phyloP scores from a whole-genome alignment of 495 filamentous ascomycete genomes.

The Hypomontagnella submonticulosa region DNA sequence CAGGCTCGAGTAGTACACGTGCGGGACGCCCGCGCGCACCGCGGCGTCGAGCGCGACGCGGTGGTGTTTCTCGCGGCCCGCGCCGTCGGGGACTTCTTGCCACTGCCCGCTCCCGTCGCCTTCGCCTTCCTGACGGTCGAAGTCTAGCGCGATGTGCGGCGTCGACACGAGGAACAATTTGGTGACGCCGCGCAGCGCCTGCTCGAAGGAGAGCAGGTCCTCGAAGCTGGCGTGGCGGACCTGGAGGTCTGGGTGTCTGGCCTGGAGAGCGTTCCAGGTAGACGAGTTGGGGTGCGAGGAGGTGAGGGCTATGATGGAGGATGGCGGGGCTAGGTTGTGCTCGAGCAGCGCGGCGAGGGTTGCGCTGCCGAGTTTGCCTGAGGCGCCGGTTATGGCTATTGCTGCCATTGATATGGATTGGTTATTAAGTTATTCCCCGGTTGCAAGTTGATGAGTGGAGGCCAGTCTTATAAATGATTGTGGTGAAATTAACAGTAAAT shows the following conservation, averaged over 20 bases:
- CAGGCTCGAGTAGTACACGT: conserved; percentile 76
- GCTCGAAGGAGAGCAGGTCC: conserved; percentile 44
- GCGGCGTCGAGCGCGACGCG: conserved; percentile 68
- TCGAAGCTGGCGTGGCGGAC: conserved; percentile 60
- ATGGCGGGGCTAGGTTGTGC: conserved; percentile 46
- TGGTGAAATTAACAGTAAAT: background rate
- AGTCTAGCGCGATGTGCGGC: conserved; percentile 43
- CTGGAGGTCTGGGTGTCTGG: conserved; percentile 47
- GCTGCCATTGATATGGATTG: conserved; percentile 39
- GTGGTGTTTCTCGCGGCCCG: conserved; percentile 60
- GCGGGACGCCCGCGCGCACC: conserved; percentile 63
- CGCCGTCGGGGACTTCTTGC: conserved; percentile 23
- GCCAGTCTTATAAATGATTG: too few species aligned
- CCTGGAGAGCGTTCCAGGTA: conserved; percentile 39
- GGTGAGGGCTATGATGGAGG: conserved; percentile 53
- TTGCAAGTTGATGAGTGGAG: too few species aligned
- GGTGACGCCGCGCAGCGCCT: conserved; percentile 55
- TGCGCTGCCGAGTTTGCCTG: conserved; percentile 58
- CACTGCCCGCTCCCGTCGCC: conserved; percentile 35
- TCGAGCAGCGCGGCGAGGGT: conserved; percentile 54
- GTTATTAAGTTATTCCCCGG: too few species aligned
- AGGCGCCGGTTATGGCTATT: conserved; percentile 55
- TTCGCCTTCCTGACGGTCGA: conserved; percentile 9
- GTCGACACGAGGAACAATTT: conserved; percentile 63
- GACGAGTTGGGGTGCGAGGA: conserved; percentile 45